A percentile compares a stretch with the other conserved stretches of the same genome.
Conservation (phyloP, 1,284 basidiomycete genomes). For the Flammula alnicola region DNA sequence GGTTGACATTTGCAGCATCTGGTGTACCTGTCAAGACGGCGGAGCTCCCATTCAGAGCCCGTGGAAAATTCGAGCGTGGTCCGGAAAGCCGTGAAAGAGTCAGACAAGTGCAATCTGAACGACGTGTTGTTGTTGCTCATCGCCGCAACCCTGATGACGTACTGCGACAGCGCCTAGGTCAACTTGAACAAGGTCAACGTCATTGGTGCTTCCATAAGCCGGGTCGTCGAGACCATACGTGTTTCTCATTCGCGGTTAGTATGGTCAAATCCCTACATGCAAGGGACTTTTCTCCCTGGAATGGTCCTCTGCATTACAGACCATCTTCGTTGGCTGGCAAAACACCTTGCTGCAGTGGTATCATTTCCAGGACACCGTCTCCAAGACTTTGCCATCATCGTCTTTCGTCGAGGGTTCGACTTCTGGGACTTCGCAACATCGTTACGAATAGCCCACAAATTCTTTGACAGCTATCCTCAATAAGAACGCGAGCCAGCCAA, state of each 20-base stretch:
- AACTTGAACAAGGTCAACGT: too few species aligned
- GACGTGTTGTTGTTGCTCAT: too few species aligned
- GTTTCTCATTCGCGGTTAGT: slow-evolving; percentile 48
- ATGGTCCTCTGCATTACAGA: slow-evolving; percentile 75
- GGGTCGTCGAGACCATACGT: too few species aligned
- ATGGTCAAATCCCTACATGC: slow-evolving; percentile 89
- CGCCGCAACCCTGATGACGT: too few species aligned
- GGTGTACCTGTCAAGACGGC: slow-evolving; percentile 42
- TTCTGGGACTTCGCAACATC: slow-evolving; percentile 48
- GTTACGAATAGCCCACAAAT: slow-evolving; percentile 69
- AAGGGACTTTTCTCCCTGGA: slow-evolving; percentile 89
- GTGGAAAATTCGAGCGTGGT: too few species aligned
- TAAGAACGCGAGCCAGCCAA: slow-evolving; percentile 68
- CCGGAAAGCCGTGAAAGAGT: too few species aligned
- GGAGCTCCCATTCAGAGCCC: too few species aligned
- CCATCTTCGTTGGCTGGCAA: slow-evolving; percentile 89
- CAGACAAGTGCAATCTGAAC: too few species aligned
- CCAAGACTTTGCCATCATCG: slow-evolving; percentile 24
- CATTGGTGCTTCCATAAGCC: too few species aligned
- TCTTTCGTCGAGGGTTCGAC: slow-evolving; percentile 23
- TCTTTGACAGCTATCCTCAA: slow-evolving; percentile 82
- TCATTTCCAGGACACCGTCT: slow-evolving; percentile 49
- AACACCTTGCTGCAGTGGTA: slow-evolving; percentile 91
- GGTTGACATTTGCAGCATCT: slow-evolving; percentile 42
- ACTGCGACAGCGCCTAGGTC: too few species aligned